A percentile compares a stretch with the other conserved stretches of the same genome.
These are phyloP conservation scores for Phallus indusiatus DNA, from an alignment of 768 basidiomycete genomes.

Conservation along the genomic window DNA sequence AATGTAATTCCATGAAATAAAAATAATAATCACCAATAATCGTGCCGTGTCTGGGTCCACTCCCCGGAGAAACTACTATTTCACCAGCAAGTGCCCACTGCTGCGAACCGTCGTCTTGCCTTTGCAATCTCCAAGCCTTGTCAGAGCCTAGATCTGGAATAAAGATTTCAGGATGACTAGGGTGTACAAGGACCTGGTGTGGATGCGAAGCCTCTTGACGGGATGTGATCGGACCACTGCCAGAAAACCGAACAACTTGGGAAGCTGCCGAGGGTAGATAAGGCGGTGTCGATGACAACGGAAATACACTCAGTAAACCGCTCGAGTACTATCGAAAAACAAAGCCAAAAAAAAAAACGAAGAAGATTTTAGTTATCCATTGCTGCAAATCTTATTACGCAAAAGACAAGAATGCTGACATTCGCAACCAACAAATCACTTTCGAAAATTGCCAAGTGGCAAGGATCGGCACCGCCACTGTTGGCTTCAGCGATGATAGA, in stretches of 20 bases:
- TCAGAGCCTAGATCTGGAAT: slow-evolving; percentile 74
- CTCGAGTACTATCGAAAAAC: slow-evolving; percentile 49
- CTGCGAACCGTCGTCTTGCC: slow-evolving; percentile 26
- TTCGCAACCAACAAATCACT: slow-evolving; percentile 59
- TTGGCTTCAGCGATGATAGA: slow-evolving; percentile 37
- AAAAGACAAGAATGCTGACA: slow-evolving; percentile 36
- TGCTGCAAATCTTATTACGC: slow-evolving; percentile 1
- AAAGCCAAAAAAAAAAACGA: slow-evolving; percentile 3
- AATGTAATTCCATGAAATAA: not conserved
- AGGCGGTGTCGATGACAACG: slow-evolving; percentile 40
- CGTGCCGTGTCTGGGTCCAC: slow-evolving; percentile 64
- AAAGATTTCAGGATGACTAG: slow-evolving; percentile 46
- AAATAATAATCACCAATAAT: slow-evolving; percentile 37
- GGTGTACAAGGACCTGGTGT: slow-evolving; percentile 55
- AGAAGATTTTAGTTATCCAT: not conserved
- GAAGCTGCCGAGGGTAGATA: slow-evolving; percentile 30
- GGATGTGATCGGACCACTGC: slow-evolving; percentile 51
- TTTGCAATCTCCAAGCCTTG: slow-evolving; percentile 46
- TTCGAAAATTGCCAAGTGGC: slow-evolving; percentile 49
- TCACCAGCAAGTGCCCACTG: slow-evolving; percentile 42
- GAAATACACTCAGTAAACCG: slow-evolving; percentile 47
- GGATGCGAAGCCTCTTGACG: slow-evolving; percentile 71
- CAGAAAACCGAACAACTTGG: slow-evolving; percentile 33
- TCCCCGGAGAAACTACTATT: slow-evolving; percentile 41
- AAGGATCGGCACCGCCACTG: slow-evolving; percentile 55